Evolutionary conservation across 139 green algal species (phyloP), one percentile per base, ranked within the genome.

Genomic region (Limnomonas spitsbergensis): DNA sequence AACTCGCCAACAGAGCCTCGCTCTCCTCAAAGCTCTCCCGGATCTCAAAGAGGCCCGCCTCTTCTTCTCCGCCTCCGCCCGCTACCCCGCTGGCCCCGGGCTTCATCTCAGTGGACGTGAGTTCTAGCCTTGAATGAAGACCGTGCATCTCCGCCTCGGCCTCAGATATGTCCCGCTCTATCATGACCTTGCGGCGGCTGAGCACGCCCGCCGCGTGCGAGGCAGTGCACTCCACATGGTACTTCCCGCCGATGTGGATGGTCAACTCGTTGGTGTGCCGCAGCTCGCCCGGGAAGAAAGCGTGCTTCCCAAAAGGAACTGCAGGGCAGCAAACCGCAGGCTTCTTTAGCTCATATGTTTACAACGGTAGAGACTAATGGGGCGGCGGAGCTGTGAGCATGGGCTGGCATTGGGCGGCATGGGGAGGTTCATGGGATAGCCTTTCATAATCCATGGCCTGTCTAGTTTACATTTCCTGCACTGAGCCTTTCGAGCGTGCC

Each of bases 181-280:
- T 32, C 0, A 35, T 66, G 0, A 34, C 75, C 37, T 74, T 38
- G 14, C 81, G 77, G 6, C 85, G 54, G 29, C 36, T 47, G 71
- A 89, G 75, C 35, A 87, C 47, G 29, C 40, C 79, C 24, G 39
- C 42, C 61, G 85, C 82, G 61, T 80, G 29, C 14, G 38, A 34
- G 9, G 85, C 82, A 29, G 77, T 84, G 4, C 56, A 36, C 40
- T 87, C 74, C 31, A 80, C 73, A 34, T 79, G 78, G 61, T 85
- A 79, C 4, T 73, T 38, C 66, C 73, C 75, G 2, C 82, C 85
- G 6, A 89, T 47, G 38, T 78, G 80, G 42, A 89, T 73, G 20
- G 80, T 78, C 2, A 85, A 29, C 80, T 89, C 85, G 74, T 89
- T 89, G 40, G 85, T 89, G 80, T 82, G 85, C 3, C 73, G 71